A percentile compares a stretch with the other conserved stretches of the same genome.
phyloP scores from a whole-genome alignment of 2,329 filamentous ascomycete species.

The Aspergillus fijiensis region DNA sequence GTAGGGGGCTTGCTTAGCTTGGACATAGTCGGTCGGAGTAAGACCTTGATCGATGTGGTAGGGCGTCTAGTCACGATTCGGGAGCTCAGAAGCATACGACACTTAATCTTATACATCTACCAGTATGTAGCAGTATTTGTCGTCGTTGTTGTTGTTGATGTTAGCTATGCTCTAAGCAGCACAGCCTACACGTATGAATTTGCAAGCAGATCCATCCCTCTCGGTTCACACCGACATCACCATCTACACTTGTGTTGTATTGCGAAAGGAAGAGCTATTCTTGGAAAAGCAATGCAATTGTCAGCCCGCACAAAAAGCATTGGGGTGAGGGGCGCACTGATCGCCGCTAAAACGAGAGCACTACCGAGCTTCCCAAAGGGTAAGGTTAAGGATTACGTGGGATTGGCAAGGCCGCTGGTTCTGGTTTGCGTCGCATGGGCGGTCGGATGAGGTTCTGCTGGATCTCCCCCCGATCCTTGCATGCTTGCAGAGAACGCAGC shows the following conservation, averaged over 20 bases:
- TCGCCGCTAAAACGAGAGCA: not conserved
- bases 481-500: not conserved
- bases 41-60: too few relatives aligned
- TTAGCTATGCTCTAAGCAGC: not conserved
- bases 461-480: not conserved
- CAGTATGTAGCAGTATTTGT: too few relatives aligned
- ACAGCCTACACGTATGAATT: not conserved
- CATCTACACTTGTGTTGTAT: not conserved
- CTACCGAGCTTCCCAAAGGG: not conserved
- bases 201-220: not conserved
- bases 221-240: conserved; percentile 7
- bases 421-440: not conserved
- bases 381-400: not conserved
- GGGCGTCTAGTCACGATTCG: too few relatives aligned
- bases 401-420: not conserved
- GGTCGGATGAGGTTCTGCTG: not conserved
- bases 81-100: too few relatives aligned
- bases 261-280: conserved; percentile 9
- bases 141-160: not conserved
- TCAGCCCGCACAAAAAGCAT: not conserved
- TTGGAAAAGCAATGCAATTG: conserved; percentile 4
- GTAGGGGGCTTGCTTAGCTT: not conserved
- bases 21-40: not conserved
- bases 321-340: conserved; percentile 1
- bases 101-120: too few relatives aligned